Base-by-base conservation (phyloP, 2,329 filamentous ascomycete genomes). In the Aureobasidium sp. region DNA sequence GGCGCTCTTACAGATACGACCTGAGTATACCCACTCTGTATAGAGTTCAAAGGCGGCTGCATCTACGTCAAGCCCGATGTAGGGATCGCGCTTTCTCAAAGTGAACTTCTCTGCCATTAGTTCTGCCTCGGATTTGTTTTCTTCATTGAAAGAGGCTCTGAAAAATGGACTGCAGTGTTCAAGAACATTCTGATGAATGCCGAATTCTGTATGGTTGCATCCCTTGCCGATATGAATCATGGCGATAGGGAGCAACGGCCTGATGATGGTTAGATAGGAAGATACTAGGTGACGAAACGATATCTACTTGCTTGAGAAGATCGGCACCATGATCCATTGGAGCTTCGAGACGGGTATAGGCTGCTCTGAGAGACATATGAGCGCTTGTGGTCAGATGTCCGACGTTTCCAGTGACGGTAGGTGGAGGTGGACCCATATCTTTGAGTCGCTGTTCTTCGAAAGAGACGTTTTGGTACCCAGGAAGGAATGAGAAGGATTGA, bases 11-110 rank as follows among this genome's bases (percentile, higher is more conserved):
- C 14, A 19, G 9, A 60, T 44, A 8, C 9, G 37, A 14, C 58
- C 58, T 6, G 47, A 52, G 61, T 71, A 70, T 1, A 71, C 62
- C 59, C 64, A 70, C 8, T 64, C 42, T 5, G 65, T 52, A 52
- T 69, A 70, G 9, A 69, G 33, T 8, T 56, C 42, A 47, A 70
- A 65, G 1, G 64, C 64, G 11, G 65, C 63, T 0, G 63, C 52
- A 6, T 62, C 50, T 22, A 64, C 50, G 8, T 63, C 54, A 2
- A 64, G 60, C 2, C 68, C 48, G 5, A 62, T 62, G 67, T 6
- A 12, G 3, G 37, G 2, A 3, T 40, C 37, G 8, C 17, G 14
- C 3, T 17, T 15, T 15, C 12, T 17, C 15, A 14, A 37, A 8
- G 3, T 14, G 12, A 15, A 37, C 12, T 37, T 15, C 9, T 17